Percentiles rank a stretch among this genome's conserved stretches.
phyloP scores from a whole-genome alignment of 2,329 filamentous ascomycete species.

The Diaporthe humulicola region DNA sequence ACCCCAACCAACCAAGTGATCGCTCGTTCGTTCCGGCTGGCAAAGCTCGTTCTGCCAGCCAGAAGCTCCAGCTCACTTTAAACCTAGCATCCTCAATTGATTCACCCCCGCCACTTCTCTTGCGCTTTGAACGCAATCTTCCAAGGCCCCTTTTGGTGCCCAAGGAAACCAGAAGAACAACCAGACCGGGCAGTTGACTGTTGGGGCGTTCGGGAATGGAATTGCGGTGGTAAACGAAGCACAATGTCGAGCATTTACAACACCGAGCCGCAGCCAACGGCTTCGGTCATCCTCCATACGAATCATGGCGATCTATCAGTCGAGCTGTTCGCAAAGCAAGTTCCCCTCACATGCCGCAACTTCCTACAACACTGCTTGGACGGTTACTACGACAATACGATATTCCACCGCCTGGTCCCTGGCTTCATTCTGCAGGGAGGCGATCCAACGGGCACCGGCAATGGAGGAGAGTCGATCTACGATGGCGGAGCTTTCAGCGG shows the following conservation, averaged over 20 bases:
- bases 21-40: slow-evolving; percentile 3
- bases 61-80: background rate
- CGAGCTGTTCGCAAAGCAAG: slow-evolving; percentile 95
- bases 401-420: slow-evolving; percentile 93
- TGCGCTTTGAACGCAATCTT: background rate
- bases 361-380: slow-evolving; percentile 96
- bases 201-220: background rate
- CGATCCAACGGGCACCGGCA: slow-evolving; percentile 92
- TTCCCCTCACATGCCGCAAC: slow-evolving; percentile 91
- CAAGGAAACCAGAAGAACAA: background rate
- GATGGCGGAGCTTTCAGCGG: slow-evolving; percentile 83
- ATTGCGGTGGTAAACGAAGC: background rate
- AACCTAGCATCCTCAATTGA: slow-evolving; percentile 1
- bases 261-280: slow-evolving; percentile 93
- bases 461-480: slow-evolving; percentile 93
- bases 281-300: slow-evolving; percentile 90
- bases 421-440: slow-evolving; percentile 96
- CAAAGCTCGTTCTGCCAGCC: slow-evolving; percentile 13
- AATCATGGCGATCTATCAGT: slow-evolving; percentile 90
- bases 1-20: slow-evolving; percentile 20
- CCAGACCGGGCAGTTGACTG: background rate
- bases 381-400: slow-evolving; percentile 93
- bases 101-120: background rate
- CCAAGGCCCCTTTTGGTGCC: background rate
- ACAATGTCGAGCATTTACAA: slow-evolving; percentile 92